Evolutionary conservation across 2,329 filamentous ascomycete species (phyloP).

Genomic region (Curvularia verruculosa): DNA sequence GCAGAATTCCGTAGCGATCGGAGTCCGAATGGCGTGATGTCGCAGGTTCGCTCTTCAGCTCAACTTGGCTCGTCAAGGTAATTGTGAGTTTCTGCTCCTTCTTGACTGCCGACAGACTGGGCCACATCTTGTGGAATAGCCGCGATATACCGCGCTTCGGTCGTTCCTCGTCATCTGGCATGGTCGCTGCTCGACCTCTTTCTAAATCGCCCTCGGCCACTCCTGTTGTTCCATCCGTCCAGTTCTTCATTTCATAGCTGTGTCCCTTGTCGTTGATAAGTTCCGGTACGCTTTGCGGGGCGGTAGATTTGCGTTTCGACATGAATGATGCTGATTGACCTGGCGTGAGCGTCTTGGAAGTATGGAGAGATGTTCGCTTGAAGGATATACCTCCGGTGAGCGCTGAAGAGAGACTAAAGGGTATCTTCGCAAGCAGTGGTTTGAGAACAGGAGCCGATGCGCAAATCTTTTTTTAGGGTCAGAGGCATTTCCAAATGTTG

Average conservation of each 20-base stretch:
- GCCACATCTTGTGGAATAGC: conserved; percentile 22
- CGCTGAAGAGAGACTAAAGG: conserved; percentile 29
- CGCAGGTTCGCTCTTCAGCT: conserved; percentile 22
- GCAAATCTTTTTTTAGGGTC: conserved; percentile 31
- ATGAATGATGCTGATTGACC: conserved; percentile 13
- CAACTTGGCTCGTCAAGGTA: conserved; percentile 26
- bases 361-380: conserved; percentile 8
- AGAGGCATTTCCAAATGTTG: not conserved
- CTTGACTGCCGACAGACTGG: not conserved
- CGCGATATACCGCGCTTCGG: conserved; percentile 6
- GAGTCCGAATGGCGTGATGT: conserved; percentile 1
- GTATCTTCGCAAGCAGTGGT: conserved; percentile 36
- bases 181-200: conserved; percentile 13
- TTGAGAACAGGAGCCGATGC: conserved; percentile 42
- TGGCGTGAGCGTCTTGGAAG: conserved; percentile 12
- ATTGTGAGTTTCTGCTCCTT: conserved; percentile 27
- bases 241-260: conserved; percentile 33
- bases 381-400: conserved; percentile 22
- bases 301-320: conserved; percentile 23
- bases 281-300: conserved; percentile 20
- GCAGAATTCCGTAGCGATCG: not conserved
- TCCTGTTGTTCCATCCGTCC: conserved; percentile 21
- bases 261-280: conserved; percentile 20
- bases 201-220: not conserved
- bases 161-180: conserved; percentile 9